phyloP scores from a whole-genome alignment of 2,329 filamentous ascomycete genomes.

The Aspergillus texensis region DNA sequence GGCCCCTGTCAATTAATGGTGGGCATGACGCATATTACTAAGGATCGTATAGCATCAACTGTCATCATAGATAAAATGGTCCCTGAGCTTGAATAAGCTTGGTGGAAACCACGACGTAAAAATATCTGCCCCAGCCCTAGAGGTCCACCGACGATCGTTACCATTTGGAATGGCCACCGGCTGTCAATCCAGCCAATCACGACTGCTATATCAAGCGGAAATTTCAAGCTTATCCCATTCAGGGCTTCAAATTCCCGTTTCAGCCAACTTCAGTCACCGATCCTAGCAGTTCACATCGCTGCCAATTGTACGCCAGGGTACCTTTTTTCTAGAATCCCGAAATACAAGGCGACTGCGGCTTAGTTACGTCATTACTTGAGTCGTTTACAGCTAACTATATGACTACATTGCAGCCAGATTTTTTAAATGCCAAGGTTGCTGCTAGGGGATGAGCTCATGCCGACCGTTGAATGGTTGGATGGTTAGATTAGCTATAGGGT shows the following conservation, averaged over 20 bases:
- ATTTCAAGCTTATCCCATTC: too few species aligned
- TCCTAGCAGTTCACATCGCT: neutral
- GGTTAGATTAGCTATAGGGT: too few species aligned
- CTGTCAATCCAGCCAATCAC: neutral
- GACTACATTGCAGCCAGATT: too few species aligned
- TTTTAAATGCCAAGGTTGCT: too few species aligned
- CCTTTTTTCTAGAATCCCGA: neutral
- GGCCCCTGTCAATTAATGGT: neutral
- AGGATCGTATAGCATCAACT: too few species aligned
- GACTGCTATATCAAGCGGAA: neutral
- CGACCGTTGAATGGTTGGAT: too few species aligned
- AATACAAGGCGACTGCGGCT: neutral
- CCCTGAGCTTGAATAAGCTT: neutral
- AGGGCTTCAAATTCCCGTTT: too few species aligned
- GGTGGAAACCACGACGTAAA: neutral
- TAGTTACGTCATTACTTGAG: neutral
- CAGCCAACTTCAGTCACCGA: neutral
- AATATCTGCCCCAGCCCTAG: neutral
- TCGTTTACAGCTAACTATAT: too few species aligned
- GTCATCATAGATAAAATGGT: too few species aligned
- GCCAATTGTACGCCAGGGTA: neutral
- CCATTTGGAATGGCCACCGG: neutral
- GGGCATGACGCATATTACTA: neutral
- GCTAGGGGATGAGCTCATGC: too few species aligned
- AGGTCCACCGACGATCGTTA: neutral